Evolutionary conservation across 1,139 yeast species (phyloP).

Genomic region (Blastobotrys ciferrii): DNA sequence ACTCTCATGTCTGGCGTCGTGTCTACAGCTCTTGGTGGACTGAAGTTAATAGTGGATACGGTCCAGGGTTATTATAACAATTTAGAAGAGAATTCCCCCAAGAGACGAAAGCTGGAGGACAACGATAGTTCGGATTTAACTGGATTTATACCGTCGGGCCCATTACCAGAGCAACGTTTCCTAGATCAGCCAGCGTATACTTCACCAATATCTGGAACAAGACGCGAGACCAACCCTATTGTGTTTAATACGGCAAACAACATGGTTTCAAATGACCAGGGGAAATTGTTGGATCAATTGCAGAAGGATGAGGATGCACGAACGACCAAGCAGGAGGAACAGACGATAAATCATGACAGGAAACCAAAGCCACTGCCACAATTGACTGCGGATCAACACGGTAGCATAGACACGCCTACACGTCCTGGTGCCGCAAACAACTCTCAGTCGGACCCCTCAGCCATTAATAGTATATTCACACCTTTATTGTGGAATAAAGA

Average conservation of each 20-base stretch:
- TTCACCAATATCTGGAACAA: neutral
- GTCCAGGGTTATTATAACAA: neutral
- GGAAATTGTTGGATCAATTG: neutral
- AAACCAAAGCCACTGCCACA: neutral
- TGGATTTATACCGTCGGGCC: constrained; percentile 3
- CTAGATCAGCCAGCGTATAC: constrained; percentile 3
- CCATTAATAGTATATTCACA: neutral
- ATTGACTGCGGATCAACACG: neutral
- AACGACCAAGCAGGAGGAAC: neutral
- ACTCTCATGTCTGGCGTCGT: constrained; percentile 2
- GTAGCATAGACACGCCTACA: constrained; percentile 2
- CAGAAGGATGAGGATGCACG: neutral
- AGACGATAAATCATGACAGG: neutral
- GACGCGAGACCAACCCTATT: neutral
- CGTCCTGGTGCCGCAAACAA: neutral
- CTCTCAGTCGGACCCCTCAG: no score
- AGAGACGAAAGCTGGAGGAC: neutral
- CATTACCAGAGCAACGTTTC: constrained; percentile 5
- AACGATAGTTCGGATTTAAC: neutral
- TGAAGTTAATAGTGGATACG: neutral
- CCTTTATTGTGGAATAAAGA: constrained; percentile 3
- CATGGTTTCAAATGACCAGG: neutral
- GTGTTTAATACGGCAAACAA: neutral
- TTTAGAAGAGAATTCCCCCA: neutral
- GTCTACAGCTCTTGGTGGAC: constrained; percentile 8